These are phyloP conservation scores for Viola pubescens DNA, from an alignment of 441 rosid genomes.

Conservation along the genomic window DNA sequence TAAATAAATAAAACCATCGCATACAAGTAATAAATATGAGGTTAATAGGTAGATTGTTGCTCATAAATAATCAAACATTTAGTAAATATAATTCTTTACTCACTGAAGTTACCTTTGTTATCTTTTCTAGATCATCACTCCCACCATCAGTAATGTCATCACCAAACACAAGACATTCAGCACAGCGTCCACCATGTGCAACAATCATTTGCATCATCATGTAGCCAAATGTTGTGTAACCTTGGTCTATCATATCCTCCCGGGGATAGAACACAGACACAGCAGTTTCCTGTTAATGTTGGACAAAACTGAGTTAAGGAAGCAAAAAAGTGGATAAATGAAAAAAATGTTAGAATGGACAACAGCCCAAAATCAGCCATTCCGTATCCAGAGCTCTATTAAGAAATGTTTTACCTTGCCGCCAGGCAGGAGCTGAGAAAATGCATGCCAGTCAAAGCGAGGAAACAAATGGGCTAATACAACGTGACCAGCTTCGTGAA, in stretches of 20 bases:
- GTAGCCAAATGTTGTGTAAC: slow-evolving; percentile 93
- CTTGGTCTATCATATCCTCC: slow-evolving; percentile 93
- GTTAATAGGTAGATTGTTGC: too few species aligned
- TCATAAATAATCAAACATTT: neutral
- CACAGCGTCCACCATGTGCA: slow-evolving; percentile 97
- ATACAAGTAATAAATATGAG: too few species aligned
- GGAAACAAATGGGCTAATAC: slow-evolving; percentile 94
- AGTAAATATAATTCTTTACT: neutral
- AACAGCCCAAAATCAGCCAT: slow-evolving; percentile 1
- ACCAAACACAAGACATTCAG: slow-evolving; percentile 77
- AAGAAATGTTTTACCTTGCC: slow-evolving; percentile 57
- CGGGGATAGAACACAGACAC: slow-evolving; percentile 92
- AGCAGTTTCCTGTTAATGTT: slow-evolving; percentile 71
- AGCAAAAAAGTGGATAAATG: slow-evolving; percentile 3
- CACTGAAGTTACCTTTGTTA: slow-evolving; percentile 56
- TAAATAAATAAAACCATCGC: too few species aligned
- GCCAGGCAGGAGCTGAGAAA: slow-evolving; percentile 98
- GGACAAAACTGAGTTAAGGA: neutral
- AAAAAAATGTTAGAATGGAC: slow-evolving; percentile 10
- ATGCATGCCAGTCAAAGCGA: slow-evolving; percentile 96
- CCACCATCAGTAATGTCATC: slow-evolving; percentile 94
- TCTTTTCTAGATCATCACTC: slow-evolving; percentile 80
- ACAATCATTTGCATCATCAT: slow-evolving; percentile 99
- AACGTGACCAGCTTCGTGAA: slow-evolving; percentile 96
- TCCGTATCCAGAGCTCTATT: slow-evolving; percentile 7